phyloP scores from a whole-genome alignment of 345 rosid genomes.

The Acer saccharum region DNA sequence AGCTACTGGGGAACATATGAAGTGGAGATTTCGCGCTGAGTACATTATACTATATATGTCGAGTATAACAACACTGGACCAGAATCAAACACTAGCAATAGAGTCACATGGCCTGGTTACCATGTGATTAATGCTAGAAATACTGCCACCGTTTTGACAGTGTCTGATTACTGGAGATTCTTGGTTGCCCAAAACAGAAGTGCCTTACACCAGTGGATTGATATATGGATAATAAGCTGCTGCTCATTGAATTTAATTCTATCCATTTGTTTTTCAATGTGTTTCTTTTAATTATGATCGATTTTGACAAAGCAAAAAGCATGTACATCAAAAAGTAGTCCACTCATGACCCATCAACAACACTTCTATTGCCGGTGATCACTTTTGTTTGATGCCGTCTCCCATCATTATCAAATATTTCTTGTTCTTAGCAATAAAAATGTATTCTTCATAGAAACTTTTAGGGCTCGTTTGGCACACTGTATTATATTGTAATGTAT shows the following conservation, averaged over 20 bases:
- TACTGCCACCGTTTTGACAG: conserved; percentile 65
- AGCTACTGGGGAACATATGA: conserved; percentile 82
- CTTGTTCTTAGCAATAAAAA: conserved; percentile 68
- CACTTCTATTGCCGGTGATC: conserved; percentile 80
- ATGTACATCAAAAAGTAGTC: conserved; percentile 57
- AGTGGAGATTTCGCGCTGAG: conserved; percentile 59
- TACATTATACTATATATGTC: conserved; percentile 59
- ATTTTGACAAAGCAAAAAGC: neutral
- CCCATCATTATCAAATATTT: conserved; percentile 81
- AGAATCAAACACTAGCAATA: conserved; percentile 54
- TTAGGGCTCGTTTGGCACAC: too few relatives aligned
- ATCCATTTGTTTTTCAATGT: conserved; percentile 14
- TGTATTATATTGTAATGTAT: too few relatives aligned
- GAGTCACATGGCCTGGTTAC: conserved; percentile 79
- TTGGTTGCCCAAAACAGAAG: conserved; percentile 69
- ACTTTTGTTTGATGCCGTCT: conserved; percentile 77
- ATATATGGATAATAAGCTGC: conserved; percentile 10
- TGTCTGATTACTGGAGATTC: conserved; percentile 52
- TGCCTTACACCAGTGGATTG: conserved; percentile 49
- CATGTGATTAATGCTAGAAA: conserved; percentile 57
- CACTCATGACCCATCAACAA: conserved; percentile 55
- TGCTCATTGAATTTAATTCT: neutral
- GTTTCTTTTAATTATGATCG: conserved; percentile 15
- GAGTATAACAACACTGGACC: conserved; percentile 69
- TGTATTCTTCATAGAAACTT: conserved; percentile 63